Conservation (phyloP, 2,329 filamentous ascomycete species). For the Fusarium mundagurra region DNA sequence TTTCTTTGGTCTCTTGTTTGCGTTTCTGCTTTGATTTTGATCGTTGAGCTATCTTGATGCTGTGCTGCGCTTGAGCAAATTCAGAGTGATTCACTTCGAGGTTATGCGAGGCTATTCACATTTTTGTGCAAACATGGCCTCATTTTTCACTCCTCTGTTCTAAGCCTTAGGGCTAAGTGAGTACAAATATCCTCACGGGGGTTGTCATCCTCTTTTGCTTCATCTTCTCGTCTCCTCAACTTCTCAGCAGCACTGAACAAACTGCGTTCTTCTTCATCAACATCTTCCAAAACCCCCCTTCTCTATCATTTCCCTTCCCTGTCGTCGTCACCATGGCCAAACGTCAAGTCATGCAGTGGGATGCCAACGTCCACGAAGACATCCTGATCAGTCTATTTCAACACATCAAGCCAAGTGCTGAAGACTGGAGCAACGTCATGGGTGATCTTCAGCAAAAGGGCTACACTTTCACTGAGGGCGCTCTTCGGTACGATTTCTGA, state of each 20-base stretch:
- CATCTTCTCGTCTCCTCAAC: not conserved
- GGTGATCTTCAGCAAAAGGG: conserved; percentile 50
- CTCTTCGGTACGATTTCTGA: conserved; percentile 51
- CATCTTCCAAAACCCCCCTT: not conserved
- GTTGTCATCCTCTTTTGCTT: not conserved
- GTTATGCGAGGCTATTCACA: not conserved
- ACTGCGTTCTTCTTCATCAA: not conserved
- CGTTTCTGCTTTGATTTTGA: not conserved
- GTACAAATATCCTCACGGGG: conserved; percentile 1
- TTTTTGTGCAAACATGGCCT: not conserved
- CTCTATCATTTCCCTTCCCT: not conserved
- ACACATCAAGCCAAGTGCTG: conserved; percentile 46
- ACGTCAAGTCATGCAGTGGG: conserved; percentile 53
- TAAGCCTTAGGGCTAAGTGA: not conserved
- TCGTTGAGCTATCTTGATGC: not conserved
- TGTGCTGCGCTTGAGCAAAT: not conserved
- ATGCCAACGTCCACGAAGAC: conserved; percentile 53
- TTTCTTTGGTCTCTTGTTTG: not conserved
- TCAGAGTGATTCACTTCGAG: not conserved
- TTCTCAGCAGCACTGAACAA: not conserved
- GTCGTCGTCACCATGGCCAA: conserved; percentile 37
- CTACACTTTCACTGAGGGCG: conserved; percentile 53
- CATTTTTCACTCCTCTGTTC: not conserved
- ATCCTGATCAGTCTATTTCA: conserved; percentile 55
- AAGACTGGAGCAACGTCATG: conserved; percentile 51